phyloP scores from a whole-genome alignment of 768 basidiomycete genomes.

The Saitozyma sp. region DNA sequence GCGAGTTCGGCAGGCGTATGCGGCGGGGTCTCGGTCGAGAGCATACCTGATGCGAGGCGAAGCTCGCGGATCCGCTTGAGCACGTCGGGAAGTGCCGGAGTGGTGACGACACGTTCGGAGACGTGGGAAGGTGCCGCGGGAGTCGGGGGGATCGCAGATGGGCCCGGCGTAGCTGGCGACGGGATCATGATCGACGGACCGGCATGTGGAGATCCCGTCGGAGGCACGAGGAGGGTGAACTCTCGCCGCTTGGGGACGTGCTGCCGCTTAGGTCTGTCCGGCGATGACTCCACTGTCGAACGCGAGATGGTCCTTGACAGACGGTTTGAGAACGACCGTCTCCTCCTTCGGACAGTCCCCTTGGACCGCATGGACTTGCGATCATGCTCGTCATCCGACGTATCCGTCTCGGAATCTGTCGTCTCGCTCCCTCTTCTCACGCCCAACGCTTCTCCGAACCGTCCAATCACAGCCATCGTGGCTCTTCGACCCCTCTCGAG shows the following conservation, averaged over 20 bases:
- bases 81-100: slow-evolving; percentile 37
- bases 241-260: slow-evolving; percentile 35
- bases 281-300: slow-evolving; percentile 10
- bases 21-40: slow-evolving; percentile 7
- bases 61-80: slow-evolving; percentile 33
- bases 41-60: slow-evolving; percentile 26
- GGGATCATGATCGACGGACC: no score
- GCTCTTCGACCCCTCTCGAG: slow-evolving; percentile 40
- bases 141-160: background rate
- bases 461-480: slow-evolving; percentile 39
- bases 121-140: background rate
- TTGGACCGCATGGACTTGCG: no score
- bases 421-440: slow-evolving; percentile 41
- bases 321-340: slow-evolving; percentile 18
- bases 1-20: slow-evolving; percentile 8
- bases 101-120: slow-evolving; percentile 39
- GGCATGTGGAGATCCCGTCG: background rate
- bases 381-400: slow-evolving; percentile 5
- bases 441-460: slow-evolving; percentile 44
- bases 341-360: slow-evolving; percentile 5
- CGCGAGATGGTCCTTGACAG: slow-evolving; percentile 29
- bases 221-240: slow-evolving; percentile 45
- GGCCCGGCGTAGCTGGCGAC: no score
- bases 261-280: slow-evolving; percentile 34
- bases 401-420: slow-evolving; percentile 13